Conservation (phyloP, 768 basidiomycete genomes). For the Calvatia gigantea region DNA sequence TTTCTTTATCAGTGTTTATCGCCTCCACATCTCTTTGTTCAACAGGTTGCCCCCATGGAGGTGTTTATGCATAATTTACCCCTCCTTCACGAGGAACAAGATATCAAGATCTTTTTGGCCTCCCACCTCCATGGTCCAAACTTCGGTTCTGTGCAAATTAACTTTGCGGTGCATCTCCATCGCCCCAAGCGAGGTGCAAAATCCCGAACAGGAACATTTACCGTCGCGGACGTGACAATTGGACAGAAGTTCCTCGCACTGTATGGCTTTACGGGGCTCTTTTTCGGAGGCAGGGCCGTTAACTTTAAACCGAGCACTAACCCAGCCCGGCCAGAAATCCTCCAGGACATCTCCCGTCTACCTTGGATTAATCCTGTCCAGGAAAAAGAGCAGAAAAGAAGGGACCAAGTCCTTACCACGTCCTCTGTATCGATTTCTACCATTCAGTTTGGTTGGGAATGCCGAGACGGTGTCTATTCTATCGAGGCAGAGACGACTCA, state of each 20-base stretch:
- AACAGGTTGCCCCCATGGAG: conserved; percentile 29
- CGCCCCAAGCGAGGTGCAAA: conserved; percentile 27
- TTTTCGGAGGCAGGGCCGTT: conserved; percentile 29
- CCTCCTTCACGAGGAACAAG: conserved; percentile 22
- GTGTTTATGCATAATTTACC: conserved; percentile 37
- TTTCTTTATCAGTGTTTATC: conserved; percentile 7
- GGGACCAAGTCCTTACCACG: conserved; percentile 25
- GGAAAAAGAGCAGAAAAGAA: conserved; percentile 30
- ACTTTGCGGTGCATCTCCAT: conserved; percentile 54
- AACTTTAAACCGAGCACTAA: conserved; percentile 28
- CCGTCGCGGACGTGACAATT: conserved; percentile 1
- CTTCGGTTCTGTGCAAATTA: conserved; percentile 35
- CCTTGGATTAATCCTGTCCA: conserved; percentile 41
- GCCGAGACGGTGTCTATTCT: conserved; percentile 55
- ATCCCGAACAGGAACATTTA: conserved; percentile 32
- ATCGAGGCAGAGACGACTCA: conserved; percentile 32
- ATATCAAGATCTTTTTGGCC: conserved; percentile 36
- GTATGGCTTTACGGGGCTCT: conserved; percentile 28
- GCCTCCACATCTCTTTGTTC: background rate
- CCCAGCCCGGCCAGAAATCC: conserved; percentile 26
- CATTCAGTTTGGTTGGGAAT: conserved; percentile 62
- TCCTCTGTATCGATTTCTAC: conserved; percentile 27
- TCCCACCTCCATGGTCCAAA: conserved; percentile 39
- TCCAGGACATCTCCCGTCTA: conserved; percentile 32
- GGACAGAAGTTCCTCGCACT: conserved; percentile 34